Evolutionary conservation across 2,329 filamentous ascomycete species (phyloP), one percentile per base, ranked within the genome.

Genomic region (Trichophyton verrucosum): DNA sequence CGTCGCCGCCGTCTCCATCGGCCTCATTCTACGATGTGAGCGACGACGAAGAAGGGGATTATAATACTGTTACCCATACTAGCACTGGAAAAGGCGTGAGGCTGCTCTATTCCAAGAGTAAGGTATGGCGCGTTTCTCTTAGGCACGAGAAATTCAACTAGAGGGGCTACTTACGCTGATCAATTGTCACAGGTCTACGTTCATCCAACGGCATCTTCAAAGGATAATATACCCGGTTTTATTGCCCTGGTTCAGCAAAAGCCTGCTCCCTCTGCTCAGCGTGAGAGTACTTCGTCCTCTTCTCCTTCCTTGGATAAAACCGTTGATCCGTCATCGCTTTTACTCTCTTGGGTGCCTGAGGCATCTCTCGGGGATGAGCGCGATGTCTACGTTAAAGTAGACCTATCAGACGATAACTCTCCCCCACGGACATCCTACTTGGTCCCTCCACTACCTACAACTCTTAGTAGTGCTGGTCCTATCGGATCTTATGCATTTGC

Each of bases 191-290:
- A 91, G 87, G 94, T 99, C 72, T 99, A 97, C 72, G 86, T 99
- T 49, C 94, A 99, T 73, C 94, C 94, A 0, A 91, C 91, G 0
- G 88, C 92, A 0, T 95, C 90, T 0, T 83, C 91, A 61, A 96
- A 91, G 77, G 94, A 99, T 77, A 99, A 99, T 67, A 95, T 99
- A 61, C 80, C 90, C 3, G 94, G 94, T 53, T 99, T 94, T 72
- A 86, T 99, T 67, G 92, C 94, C 17, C 81, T 99, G 1, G 80
- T 99, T 13, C 90, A 99, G 73, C 92, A 99, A 72, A 96, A 95
- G 0, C 57, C 66, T 3, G 60, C 64, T 13, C 44, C 72, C 76
- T 5, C 56, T 71, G 65, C 56, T 66, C 66, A 36, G 70, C 68
- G 33, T 63, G 68, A 61, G 64, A 67, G 62, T 61, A 65, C 80